Base-by-base conservation (phyloP, 345 rosid genomes). In the Diplotaxis tenuifolia region DNA sequence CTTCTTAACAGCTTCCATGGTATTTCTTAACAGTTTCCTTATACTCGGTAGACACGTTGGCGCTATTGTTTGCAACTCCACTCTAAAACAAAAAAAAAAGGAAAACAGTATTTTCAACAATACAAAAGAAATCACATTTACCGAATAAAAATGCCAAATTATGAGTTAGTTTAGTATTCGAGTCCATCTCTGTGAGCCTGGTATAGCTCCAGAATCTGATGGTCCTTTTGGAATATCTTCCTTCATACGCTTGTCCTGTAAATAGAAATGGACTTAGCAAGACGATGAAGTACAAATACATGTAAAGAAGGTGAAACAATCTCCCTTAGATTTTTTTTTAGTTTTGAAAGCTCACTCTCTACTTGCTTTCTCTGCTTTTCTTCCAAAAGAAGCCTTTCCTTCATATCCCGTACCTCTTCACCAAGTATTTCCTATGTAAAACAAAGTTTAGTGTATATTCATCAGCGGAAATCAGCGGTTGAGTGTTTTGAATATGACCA, bases 1-100 rank as follows among this genome's bases (percentile, higher is more conserved):
- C n/a, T n/a, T n/a, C 25, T 23, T 23, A 23, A 23, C 25, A 23
- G 25, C 25, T 23, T 23, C 25, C 25, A 23, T 23, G 3, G 88
- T 62, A 88, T 78, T 84, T 83, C 85, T 86, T 85, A 6, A 94
- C 82, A 29, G 88, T 89, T 75, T 87, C 96, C 98, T 91, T 23
- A 23, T 23, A 1, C 25, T 23, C 25, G 3, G 25, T 23, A 23
- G 25, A 23, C 25, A 23, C 25, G 25, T 23, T 23, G 25, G 25
- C 3, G n/a, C 25, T 23, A 23, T 23, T 23, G 25, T n/a, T 23
- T 23, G 25, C 25, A n/a, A n/a, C 3, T 1, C 3, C 3, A 3
- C 25, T 23, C 3, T 3, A 23, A 23, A 3, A n/a, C n/a, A n/a
- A n/a, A n/a, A n/a, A n/a, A n/a, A n/a, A n/a, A n/a, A n/a, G n/a